phyloP scores from a whole-genome alignment of 805 yeast species.

The Barnettozyma salicaria region DNA sequence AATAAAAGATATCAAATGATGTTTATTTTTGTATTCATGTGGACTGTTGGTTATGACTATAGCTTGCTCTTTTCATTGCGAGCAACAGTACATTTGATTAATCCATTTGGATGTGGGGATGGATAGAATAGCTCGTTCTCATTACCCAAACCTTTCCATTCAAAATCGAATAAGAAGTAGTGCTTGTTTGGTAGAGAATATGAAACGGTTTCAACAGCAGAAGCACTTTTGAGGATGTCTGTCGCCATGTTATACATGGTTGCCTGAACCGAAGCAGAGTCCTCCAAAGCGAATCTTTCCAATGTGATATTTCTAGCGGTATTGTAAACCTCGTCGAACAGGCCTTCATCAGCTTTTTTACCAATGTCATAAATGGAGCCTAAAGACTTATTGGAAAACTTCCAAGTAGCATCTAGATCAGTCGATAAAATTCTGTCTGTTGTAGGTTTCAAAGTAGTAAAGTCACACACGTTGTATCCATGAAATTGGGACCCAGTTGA shows the following conservation, averaged over 20 bases:
- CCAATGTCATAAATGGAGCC: conserved; percentile 45
- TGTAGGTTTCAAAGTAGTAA: conserved; percentile 81
- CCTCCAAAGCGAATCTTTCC: conserved; percentile 73
- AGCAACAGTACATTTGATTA: conserved; percentile 81
- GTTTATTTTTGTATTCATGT: too few species aligned
- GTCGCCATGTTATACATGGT: conserved; percentile 92
- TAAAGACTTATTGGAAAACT: conserved; percentile 46
- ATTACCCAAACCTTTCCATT: conserved; percentile 78
- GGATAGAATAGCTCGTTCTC: conserved; percentile 87
- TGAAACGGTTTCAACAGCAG: conserved; percentile 55
- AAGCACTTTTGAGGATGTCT: conserved; percentile 55
- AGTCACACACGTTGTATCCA: conserved; percentile 81
- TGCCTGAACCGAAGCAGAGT: conserved; percentile 93
- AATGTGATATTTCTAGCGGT: conserved; percentile 64
- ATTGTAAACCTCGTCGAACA: conserved; percentile 60
- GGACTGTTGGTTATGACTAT: too few species aligned
- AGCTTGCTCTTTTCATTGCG: conserved; percentile 57
- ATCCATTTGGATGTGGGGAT: conserved; percentile 87
- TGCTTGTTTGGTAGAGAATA: conserved; percentile 89
- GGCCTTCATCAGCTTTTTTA: conserved; percentile 48
- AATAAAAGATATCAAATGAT: too few species aligned
- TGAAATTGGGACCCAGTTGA: conserved; percentile 91
- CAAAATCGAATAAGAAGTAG: conserved; percentile 71
- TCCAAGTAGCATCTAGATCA: conserved; percentile 72
- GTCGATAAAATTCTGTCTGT: conserved; percentile 83